Conservation (phyloP, 805 yeast species). For the Hermanozyma aechmeae region DNA sequence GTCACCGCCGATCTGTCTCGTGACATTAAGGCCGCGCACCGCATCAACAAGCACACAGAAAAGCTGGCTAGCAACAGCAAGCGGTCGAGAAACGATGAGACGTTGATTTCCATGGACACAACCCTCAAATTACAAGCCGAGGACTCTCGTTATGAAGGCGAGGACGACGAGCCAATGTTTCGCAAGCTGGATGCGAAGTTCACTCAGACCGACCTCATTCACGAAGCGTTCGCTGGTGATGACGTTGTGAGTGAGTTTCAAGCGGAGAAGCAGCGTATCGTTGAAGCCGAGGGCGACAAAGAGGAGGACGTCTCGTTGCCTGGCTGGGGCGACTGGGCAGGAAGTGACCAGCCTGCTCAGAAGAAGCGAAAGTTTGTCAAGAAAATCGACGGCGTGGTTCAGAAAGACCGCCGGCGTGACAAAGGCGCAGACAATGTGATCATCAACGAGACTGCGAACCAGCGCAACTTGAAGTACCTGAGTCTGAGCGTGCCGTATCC, state of each 20-base stretch:
- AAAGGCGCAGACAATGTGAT: slow-evolving; percentile 71
- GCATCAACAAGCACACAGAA: slow-evolving; percentile 22
- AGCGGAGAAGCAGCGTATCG: slow-evolving; percentile 59
- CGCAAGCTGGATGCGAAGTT: slow-evolving; percentile 56
- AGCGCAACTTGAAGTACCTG: slow-evolving; percentile 77
- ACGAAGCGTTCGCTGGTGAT: slow-evolving; percentile 96
- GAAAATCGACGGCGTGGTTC: slow-evolving; percentile 69
- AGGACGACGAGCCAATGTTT: slow-evolving; percentile 22
- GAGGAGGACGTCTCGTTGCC: slow-evolving; percentile 81
- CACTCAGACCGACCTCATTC: slow-evolving; percentile 72
- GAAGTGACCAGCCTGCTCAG: slow-evolving; percentile 32
- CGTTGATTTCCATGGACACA: slow-evolving; percentile 40
- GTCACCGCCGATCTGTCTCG: slow-evolving; percentile 30
- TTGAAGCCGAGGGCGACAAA: slow-evolving; percentile 76
- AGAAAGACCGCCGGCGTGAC: slow-evolving; percentile 67
- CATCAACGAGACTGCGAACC: slow-evolving; percentile 78
- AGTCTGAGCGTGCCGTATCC: slow-evolving; percentile 93
- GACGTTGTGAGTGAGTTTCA: slow-evolving; percentile 80
- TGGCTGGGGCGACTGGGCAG: slow-evolving; percentile 99
- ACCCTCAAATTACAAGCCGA: slow-evolving; percentile 46
- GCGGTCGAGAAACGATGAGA: slow-evolving; percentile 25
- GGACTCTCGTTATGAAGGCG: slow-evolving; percentile 23
- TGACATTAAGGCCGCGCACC: slow-evolving; percentile 30
- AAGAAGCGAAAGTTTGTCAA: slow-evolving; percentile 58
- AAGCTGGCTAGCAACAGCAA: slow-evolving; percentile 24